A percentile compares a stretch with the other conserved stretches of the same genome.
These are phyloP conservation scores for Fusarium phyllophilum DNA, from an alignment of 2,329 filamentous ascomycete genomes.

Conservation along the genomic window DNA sequence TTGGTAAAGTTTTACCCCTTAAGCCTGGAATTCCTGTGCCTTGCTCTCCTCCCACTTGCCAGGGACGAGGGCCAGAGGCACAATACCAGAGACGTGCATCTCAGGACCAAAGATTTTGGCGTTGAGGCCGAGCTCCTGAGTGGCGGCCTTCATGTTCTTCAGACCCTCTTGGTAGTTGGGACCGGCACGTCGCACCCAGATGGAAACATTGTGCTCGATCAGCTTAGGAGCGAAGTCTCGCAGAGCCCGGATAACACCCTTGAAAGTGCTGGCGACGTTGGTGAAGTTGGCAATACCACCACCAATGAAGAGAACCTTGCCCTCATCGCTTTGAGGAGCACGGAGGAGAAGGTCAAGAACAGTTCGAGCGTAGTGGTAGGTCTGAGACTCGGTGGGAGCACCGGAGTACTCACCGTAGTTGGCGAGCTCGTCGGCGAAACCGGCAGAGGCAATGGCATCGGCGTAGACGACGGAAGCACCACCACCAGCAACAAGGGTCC, in stretches of 20 bases:
- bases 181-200: constrained; percentile 88
- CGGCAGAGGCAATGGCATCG: constrained; percentile 95
- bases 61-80: constrained; percentile 84
- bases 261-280: constrained; percentile 99
- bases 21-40: constrained; percentile 69
- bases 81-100: constrained; percentile 98
- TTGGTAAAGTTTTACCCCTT: constrained; percentile 42
- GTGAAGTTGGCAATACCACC: constrained; percentile 99
- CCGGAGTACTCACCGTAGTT: constrained; percentile 99
- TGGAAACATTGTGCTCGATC: constrained; percentile 96
- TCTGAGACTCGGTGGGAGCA: constrained; percentile 98
- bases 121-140: constrained; percentile 86
- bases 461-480: constrained; percentile 99
- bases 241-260: constrained; percentile 97
- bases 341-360: constrained; percentile 98
- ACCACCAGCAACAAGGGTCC: constrained; percentile 98
- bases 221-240: constrained; percentile 87
- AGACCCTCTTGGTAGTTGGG: constrained; percentile 99
- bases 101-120: constrained; percentile 75
- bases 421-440: constrained; percentile 94
- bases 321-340: constrained; percentile 82
- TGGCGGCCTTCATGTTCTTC: constrained; percentile 99
- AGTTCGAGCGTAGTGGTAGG: constrained; percentile 98
- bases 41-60: constrained; percentile 72
- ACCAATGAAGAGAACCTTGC: constrained; percentile 99